These are phyloP conservation scores for Urochloa ruziziensis DNA, from an alignment of 176 grass and related monocot genomes.

Conservation along the genomic window DNA sequence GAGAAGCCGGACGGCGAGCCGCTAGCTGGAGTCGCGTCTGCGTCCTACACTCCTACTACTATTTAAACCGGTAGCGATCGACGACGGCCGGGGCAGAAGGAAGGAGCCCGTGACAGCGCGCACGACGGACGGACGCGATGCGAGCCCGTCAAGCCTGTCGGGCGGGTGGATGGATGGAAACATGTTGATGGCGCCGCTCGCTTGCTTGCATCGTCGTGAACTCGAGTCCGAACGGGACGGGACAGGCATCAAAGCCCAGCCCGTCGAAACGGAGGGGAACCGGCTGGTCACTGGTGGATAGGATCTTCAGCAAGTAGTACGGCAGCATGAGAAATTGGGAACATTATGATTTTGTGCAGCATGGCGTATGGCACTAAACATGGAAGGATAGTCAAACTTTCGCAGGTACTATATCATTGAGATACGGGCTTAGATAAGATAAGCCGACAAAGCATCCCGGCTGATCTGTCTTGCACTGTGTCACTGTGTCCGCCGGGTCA, in stretches of 20 bases:
- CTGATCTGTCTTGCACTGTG: constrained; percentile 29
- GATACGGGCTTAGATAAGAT: too few relatives aligned
- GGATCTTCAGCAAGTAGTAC: neutral
- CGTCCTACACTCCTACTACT: too few relatives aligned
- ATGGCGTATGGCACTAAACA: neutral
- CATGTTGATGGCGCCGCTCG: neutral
- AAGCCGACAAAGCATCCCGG: neutral
- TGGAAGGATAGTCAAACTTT: neutral
- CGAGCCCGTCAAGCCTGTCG: constrained; percentile 11
- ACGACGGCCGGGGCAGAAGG: too few relatives aligned
- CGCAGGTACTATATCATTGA: too few relatives aligned
- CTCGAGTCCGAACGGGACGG: too few relatives aligned
- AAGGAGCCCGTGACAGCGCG: neutral
- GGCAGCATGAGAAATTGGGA: too few relatives aligned
- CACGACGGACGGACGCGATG: neutral
- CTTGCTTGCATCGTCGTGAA: neutral
- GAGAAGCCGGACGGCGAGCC: neutral
- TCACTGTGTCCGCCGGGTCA: neutral
- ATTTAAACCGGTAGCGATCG: neutral
- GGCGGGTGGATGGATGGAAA: neutral
- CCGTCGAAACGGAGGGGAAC: too few relatives aligned
- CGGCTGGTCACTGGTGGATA: too few relatives aligned
- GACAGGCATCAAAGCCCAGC: too few relatives aligned
- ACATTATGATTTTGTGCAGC: too few relatives aligned
- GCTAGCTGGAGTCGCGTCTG: neutral